Evolutionary conservation across 768 basidiomycete species (phyloP).

Genomic region (Phanerochaete carnosa): DNA sequence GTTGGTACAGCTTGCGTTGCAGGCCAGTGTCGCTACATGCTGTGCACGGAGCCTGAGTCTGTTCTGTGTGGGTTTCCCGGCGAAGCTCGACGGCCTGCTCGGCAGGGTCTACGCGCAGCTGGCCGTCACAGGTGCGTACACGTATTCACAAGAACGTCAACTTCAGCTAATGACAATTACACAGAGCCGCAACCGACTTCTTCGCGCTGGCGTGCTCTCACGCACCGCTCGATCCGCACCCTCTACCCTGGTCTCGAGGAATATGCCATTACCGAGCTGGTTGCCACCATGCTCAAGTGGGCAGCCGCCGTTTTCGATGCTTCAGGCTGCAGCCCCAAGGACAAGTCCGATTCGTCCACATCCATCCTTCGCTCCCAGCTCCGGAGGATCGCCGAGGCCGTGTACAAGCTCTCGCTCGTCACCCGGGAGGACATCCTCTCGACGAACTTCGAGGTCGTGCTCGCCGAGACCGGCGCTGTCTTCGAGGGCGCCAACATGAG

Average conservation of each 20-base stretch:
- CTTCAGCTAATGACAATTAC: slow-evolving; percentile 1
- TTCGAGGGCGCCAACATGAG: slow-evolving; percentile 53
- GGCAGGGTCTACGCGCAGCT: slow-evolving; percentile 22
- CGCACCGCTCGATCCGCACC: slow-evolving; percentile 64
- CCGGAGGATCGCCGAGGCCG: slow-evolving; percentile 60
- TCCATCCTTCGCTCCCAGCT: slow-evolving; percentile 51
- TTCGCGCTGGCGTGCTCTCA: slow-evolving; percentile 72
- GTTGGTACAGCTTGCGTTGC: slow-evolving; percentile 72
- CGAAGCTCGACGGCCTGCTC: slow-evolving; percentile 64
- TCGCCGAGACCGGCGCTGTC: slow-evolving; percentile 49
- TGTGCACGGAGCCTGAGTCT: slow-evolving; percentile 63
- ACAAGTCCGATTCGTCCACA: slow-evolving; percentile 12
- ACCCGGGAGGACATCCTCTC: slow-evolving; percentile 75
- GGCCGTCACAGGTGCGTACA: slow-evolving; percentile 19
- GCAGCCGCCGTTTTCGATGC: slow-evolving; percentile 63
- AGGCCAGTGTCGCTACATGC: slow-evolving; percentile 66
- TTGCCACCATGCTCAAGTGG: slow-evolving; percentile 74
- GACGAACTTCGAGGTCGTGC: slow-evolving; percentile 68
- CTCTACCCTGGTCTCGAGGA: slow-evolving; percentile 66
- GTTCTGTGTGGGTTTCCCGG: slow-evolving; percentile 73
- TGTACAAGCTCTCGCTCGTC: slow-evolving; percentile 59
- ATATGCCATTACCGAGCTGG: slow-evolving; percentile 65
- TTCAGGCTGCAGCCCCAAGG: slow-evolving; percentile 49
- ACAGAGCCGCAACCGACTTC: slow-evolving; percentile 76
- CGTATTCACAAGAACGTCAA: neutral